Base-by-base conservation (phyloP, 202 grass and related monocot species). In the Schoenoplectus tabernaemontani region DNA sequence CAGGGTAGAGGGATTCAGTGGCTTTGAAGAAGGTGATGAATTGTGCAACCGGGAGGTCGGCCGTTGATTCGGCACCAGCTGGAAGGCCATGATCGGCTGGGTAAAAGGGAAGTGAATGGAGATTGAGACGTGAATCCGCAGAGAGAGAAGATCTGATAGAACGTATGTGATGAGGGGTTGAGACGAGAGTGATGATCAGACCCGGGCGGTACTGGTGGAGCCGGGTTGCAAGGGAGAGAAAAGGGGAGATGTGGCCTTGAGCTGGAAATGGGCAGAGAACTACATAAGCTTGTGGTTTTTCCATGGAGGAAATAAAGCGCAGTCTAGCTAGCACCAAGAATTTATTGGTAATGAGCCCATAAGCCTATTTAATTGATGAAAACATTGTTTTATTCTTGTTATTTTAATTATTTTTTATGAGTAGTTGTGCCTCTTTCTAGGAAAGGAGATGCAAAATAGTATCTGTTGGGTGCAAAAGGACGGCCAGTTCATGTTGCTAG, bases 261-360 rank as follows among this genome's bases (percentile, higher is more conserved):
- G 90, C 90, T 32, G 84, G 87, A 58, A 87, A 96, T 57, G 88
- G 85, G 41, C 89, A 87, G 54, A 96, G 83, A 24, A 93, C 83
- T 34, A 93, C n/a, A 77, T 91, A 86, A n/a, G 17, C 73, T 38
- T 44, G 60, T 59, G 26, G 43, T 46, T 69, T 56, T 28, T 30
- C 74, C 64, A 73, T 90, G 13, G 28, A 6, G 23, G n/a, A 33
- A 1, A 33, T 59, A 51, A 65, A 34, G 10, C 38, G 28, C 39
- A 44, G 19, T 46, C 3, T 19, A 26, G 15, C 39, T n/a, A n/a
- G n/a, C n/a, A n/a, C n/a, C n/a, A n/a, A n/a, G n/a, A n/a, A n/a
- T n/a, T n/a, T n/a, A n/a, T n/a, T n/a, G n/a, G n/a, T n/a, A n/a
- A n/a, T n/a, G n/a, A n/a, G n/a, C n/a, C n/a, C n/a, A n/a, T n/a